phyloP scores from a whole-genome alignment of 2,329 filamentous ascomycete genomes.

The Thermochaetoides dissita region DNA sequence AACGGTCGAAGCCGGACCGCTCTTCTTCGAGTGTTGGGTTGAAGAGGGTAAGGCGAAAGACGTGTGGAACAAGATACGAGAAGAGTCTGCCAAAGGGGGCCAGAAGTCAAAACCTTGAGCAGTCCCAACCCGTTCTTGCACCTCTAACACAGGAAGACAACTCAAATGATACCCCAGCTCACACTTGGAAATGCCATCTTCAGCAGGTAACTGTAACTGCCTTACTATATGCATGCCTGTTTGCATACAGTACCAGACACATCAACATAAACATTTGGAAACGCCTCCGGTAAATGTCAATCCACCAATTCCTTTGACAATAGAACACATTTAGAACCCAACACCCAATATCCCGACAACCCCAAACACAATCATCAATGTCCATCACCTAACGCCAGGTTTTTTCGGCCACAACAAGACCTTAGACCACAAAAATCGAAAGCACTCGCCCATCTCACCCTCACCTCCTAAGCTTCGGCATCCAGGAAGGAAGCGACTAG shows the following conservation, averaged over 20 bases:
- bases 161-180: too few species aligned
- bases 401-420: background rate
- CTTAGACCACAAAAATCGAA: background rate
- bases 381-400: background rate
- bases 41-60: constrained; percentile 39
- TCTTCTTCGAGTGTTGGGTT: constrained; percentile 55
- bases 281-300: too few species aligned
- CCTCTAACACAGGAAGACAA: too few species aligned
- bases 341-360: constrained; percentile 2
- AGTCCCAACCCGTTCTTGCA: too few species aligned
- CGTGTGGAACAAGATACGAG: constrained; percentile 3
- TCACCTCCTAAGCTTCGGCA: too few species aligned
- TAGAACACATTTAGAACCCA: background rate
- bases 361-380: background rate
- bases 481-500: background rate
- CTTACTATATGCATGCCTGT: constrained; percentile 1
- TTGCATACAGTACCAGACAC: background rate
- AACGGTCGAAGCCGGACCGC: constrained; percentile 40
- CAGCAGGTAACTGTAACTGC: background rate
- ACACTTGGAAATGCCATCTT: background rate
- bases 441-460: too few species aligned
- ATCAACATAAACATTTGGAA: background rate
- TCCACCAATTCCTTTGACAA: too few species aligned
- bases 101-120: too few species aligned
- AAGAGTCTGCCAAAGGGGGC: too few species aligned